Base-by-base conservation (phyloP, 495 filamentous ascomycete genomes). In the Penicillium parvum region DNA sequence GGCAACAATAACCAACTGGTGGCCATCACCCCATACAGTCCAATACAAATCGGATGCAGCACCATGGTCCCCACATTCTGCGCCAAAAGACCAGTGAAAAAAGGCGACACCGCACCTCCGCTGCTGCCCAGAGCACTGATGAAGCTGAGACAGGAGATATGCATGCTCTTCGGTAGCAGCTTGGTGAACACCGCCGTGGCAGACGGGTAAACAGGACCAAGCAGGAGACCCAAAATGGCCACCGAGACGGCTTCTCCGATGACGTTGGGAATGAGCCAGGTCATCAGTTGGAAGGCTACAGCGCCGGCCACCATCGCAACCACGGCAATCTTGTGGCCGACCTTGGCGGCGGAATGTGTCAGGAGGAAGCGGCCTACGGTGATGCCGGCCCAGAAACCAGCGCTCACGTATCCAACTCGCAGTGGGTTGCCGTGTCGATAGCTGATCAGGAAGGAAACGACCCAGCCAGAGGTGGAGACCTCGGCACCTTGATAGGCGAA, bases 301-400 rank as follows among this genome's bases (percentile, higher is more conserved):
- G 82, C 76, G n/a, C 76, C 79, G 3, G 68, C 48, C 0, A 79
- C 70, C 37, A 88, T 71, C 9, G 66, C 49, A 47, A 79, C 73
- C 11, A 90, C 83, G 54, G 83, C 80, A 1, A 52, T 37, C 51
- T 80, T 84, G 63, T 91, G 86, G 18, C 85, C 87, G 14, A 90
- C 47, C 6, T 65, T 68, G 41, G 78, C 72, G 0, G 84, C 82
- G 0, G 79, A 66, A 14, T 79, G 76, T 8, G 77, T 76, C 26
- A 92, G 71, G 2, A 79, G 44, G 57, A 90, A 83, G 2, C 88
- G 74, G 1, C 87, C 86, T 1, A 84, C 53, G 5, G 68, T 88
- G 43, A 94, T 85, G 32, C 86, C 86, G 7, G 61, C 85, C 88
- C 88, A 90, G 63, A 90, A 94, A 4, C 86, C 88, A 1, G 85